Conservation (phyloP, 2,329 filamentous ascomycete species). For the Colletotrichum siamense region DNA sequence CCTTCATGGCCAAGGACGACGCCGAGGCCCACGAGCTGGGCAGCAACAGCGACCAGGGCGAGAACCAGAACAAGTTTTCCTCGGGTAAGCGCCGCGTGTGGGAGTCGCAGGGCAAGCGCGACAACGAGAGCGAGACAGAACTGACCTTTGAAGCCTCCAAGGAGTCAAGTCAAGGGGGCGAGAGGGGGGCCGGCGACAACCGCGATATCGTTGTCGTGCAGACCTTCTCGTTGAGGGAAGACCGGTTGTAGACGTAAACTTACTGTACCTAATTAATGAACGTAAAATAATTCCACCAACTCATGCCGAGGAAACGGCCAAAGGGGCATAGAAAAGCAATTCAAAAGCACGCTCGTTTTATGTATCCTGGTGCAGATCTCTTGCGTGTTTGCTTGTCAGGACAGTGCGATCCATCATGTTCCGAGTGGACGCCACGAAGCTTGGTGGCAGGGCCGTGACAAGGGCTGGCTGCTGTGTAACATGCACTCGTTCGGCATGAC, state of each 20-base stretch:
- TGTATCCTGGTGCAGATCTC: neutral
- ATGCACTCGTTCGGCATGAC: neutral
- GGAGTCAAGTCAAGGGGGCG: neutral
- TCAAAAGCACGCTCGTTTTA: neutral
- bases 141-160: constrained; percentile 18
- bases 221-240: constrained; percentile 12
- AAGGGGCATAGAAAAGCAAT: neutral
- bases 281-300: neutral
- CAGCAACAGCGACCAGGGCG: neutral
- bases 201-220: constrained; percentile 10
- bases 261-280: neutral
- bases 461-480: neutral
- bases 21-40: neutral
- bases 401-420: neutral
- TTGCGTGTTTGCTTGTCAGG: neutral
- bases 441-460: neutral
- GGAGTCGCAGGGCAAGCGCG: constrained; percentile 12
- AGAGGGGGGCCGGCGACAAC: neutral
- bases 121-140: constrained; percentile 22
- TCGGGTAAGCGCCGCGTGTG: constrained; percentile 14
- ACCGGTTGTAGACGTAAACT: neutral
- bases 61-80: neutral
- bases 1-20: constrained; percentile 30
- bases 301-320: neutral
- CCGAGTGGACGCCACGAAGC: neutral